Conservation (phyloP, 108 stramenopile genomes). For the Nitzschia sp. region DNA sequence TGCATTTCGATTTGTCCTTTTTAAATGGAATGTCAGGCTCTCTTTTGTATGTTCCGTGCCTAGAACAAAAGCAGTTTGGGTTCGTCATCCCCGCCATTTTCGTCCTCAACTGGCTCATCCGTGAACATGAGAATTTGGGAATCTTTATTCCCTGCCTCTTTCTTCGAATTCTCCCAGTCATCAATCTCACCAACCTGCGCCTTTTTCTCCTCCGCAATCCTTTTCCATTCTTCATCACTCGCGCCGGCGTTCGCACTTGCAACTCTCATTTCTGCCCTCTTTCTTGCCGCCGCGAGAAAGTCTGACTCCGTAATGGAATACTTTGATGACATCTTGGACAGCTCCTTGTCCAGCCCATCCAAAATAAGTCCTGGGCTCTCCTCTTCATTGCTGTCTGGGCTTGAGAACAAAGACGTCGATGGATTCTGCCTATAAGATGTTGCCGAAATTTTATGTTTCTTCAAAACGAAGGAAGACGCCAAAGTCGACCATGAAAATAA, state of each 20-base stretch:
- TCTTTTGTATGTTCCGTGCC: too few species aligned
- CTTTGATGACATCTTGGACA: constrained; percentile 18
- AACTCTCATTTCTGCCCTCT: constrained; percentile 30
- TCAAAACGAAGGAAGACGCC: constrained; percentile 4
- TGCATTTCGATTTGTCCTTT: too few species aligned
- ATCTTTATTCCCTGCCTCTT: constrained; percentile 51
- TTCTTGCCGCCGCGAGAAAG: constrained; percentile 48
- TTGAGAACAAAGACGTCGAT: not conserved
- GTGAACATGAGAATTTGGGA: constrained; percentile 45
- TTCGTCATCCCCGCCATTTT: constrained; percentile 28
- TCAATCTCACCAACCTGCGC: constrained; percentile 33
- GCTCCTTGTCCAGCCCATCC: constrained; percentile 14
- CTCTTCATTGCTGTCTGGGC: not conserved
- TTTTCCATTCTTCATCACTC: constrained; percentile 47
- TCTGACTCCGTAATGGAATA: constrained; percentile 46
- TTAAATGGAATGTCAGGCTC: too few species aligned
- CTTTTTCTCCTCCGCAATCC: constrained; percentile 36
- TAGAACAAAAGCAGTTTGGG: constrained; percentile 44
- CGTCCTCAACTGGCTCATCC: constrained; percentile 19
- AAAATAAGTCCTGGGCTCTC: constrained; percentile 1
- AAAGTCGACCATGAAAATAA: not conserved
- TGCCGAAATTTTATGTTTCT: too few species aligned
- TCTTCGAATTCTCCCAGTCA: constrained; percentile 52
- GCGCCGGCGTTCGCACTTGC: constrained; percentile 30
- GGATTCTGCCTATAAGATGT: too few species aligned